phyloP scores from a whole-genome alignment of 495 filamentous ascomycete species.

The Copromyces sp. region DNA sequence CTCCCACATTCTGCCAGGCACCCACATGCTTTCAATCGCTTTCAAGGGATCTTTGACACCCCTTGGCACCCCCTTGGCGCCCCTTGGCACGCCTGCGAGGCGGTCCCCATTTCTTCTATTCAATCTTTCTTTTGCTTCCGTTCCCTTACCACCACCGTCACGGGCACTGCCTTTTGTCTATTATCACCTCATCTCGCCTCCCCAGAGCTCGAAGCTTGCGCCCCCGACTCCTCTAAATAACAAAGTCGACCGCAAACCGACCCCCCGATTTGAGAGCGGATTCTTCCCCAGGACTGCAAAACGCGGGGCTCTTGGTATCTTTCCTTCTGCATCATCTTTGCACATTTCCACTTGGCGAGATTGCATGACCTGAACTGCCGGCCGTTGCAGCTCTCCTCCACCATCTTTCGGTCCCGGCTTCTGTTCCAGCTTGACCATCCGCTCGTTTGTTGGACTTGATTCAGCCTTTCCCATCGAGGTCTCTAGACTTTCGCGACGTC shows the following conservation, averaged over 20 bases:
- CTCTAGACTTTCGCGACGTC: conserved; percentile 6
- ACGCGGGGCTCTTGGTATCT: neutral
- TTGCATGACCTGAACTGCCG: neutral
- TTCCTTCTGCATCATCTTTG: neutral
- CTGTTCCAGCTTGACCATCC: conserved; percentile 22
- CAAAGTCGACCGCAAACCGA: neutral
- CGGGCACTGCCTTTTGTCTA: neutral
- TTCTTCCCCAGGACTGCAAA: neutral
- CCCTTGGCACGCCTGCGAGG: neutral
- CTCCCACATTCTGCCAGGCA: neutral
- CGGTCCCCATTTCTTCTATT: neutral
- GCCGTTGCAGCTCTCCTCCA: neutral
- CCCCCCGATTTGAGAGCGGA: neutral
- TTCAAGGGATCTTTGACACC: neutral
- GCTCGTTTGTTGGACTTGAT: conserved; percentile 14
- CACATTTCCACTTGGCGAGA: neutral
- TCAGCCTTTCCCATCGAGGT: conserved; percentile 7
- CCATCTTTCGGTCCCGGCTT: neutral
- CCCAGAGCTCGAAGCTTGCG: neutral
- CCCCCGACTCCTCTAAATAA: neutral
- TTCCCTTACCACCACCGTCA: neutral
- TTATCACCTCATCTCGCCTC: neutral
- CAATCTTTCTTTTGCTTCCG: neutral
- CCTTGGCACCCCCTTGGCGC: neutral
- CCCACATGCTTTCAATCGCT: neutral